Conservation (phyloP, 768 basidiomycete genomes). For the Mycena leptocephala region DNA sequence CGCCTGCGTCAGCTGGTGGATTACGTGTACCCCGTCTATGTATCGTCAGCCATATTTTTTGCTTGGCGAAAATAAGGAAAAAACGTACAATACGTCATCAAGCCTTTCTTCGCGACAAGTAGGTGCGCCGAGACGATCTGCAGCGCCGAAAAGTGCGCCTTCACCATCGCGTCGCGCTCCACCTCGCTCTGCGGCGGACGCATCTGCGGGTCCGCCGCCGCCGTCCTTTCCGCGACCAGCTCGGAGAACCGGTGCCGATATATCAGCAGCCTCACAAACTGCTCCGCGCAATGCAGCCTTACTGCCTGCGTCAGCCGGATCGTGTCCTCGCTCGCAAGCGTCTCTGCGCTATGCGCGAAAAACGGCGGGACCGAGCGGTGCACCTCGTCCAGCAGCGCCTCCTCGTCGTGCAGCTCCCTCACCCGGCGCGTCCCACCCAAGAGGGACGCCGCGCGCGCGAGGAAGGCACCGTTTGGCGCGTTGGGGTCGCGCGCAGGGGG, state of each 20-base stretch:
- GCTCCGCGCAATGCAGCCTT: slow-evolving; percentile 89
- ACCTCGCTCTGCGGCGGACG: slow-evolving; percentile 71
- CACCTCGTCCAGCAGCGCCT: slow-evolving; percentile 86
- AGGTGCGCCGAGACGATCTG: slow-evolving; percentile 89
- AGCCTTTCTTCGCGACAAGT: slow-evolving; percentile 87
- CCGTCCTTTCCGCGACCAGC: slow-evolving; percentile 78
- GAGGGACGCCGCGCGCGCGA: slow-evolving; percentile 80
- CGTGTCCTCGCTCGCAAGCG: slow-evolving; percentile 87
- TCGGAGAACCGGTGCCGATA: slow-evolving; percentile 91
- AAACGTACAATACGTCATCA: slow-evolving; percentile 95
- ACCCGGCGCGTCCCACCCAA: slow-evolving; percentile 75
- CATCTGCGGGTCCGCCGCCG: slow-evolving; percentile 59
- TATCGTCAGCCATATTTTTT: not conserved
- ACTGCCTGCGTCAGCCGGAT: slow-evolving; percentile 93
- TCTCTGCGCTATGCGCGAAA: slow-evolving; percentile 88
- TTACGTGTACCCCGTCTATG: slow-evolving; percentile 93
- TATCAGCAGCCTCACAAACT: slow-evolving; percentile 90
- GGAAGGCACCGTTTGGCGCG: slow-evolving; percentile 70
- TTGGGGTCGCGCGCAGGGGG: slow-evolving; percentile 71
- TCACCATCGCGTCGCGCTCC: slow-evolving; percentile 85
- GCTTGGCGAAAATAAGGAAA: slow-evolving; percentile 3
- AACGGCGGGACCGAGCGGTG: slow-evolving; percentile 78
- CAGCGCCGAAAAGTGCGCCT: slow-evolving; percentile 84
- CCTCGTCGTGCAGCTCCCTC: slow-evolving; percentile 85
- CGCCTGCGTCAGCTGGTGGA: slow-evolving; percentile 95